Evolutionary conservation across 495 filamentous ascomycete genomes (phyloP).

Genomic region (Eremomyces bilateralis): DNA sequence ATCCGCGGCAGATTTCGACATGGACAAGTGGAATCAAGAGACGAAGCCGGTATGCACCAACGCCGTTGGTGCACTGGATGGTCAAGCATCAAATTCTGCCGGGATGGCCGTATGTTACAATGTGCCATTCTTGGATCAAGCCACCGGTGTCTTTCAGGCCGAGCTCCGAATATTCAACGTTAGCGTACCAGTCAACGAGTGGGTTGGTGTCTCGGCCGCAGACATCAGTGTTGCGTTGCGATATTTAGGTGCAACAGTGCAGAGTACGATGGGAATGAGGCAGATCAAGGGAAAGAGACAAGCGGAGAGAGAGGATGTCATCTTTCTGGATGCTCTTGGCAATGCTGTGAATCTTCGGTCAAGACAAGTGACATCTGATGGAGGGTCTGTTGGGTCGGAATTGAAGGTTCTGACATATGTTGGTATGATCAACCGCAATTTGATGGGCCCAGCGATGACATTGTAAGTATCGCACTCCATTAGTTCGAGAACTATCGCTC

Average conservation of each 20-base stretch:
- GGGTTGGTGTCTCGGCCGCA: conserved; percentile 29
- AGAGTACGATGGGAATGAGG: conserved; percentile 7
- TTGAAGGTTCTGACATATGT: conserved; percentile 14
- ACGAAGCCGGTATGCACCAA: conserved; percentile 29
- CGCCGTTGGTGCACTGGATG: conserved; percentile 23
- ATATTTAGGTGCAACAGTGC: conserved; percentile 37
- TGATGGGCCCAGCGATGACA: conserved; percentile 13
- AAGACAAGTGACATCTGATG: not conserved
- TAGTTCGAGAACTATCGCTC: conserved; percentile 1
- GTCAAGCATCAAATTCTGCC: conserved; percentile 35
- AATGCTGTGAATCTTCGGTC: conserved; percentile 12
- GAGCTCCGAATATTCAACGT: conserved; percentile 49
- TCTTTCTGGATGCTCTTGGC: too few species aligned
- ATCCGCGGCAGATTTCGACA: not conserved
- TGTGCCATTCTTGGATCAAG: conserved; percentile 36
- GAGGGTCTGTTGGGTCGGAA: conserved; percentile 2
- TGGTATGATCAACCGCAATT: conserved; percentile 13
- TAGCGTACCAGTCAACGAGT: conserved; percentile 31
- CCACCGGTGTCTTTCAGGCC: conserved; percentile 43
- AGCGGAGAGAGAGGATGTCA: too few species aligned
- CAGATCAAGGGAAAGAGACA: too few species aligned
- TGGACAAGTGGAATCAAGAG: conserved; percentile 22
- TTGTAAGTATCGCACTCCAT: conserved; percentile 7
- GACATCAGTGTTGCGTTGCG: conserved; percentile 35
- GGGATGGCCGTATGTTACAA: conserved; percentile 69